Evolutionary conservation across 2,329 filamentous ascomycete species (phyloP).

Genomic region (Fusarium concolor): DNA sequence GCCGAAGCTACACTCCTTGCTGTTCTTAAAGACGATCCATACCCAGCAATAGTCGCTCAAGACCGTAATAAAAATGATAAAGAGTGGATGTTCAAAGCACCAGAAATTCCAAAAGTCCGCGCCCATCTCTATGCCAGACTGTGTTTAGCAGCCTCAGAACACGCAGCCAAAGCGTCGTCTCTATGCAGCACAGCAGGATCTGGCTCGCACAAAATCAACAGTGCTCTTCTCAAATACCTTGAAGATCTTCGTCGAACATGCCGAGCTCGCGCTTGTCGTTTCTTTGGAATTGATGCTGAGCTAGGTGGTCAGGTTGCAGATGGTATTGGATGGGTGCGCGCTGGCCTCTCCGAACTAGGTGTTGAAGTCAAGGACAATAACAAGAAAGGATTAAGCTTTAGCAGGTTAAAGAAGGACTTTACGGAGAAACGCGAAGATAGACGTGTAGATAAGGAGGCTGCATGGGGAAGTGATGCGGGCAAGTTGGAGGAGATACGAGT

Average conservation of each 20-base stretch:
- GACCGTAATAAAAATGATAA: slow-evolving; percentile 83
- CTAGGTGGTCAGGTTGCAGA: slow-evolving; percentile 82
- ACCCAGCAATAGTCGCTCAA: slow-evolving; percentile 84
- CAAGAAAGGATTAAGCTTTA: slow-evolving; percentile 68
- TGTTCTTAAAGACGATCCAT: slow-evolving; percentile 94
- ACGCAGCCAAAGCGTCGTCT: slow-evolving; percentile 78
- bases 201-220: slow-evolving; percentile 66
- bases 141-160: slow-evolving; percentile 88
- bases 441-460: slow-evolving; percentile 76
- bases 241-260: slow-evolving; percentile 80
- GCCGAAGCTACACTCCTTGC: slow-evolving; percentile 92
- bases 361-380: slow-evolving; percentile 62
- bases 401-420: slow-evolving; percentile 78
- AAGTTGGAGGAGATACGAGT: slow-evolving; percentile 86
- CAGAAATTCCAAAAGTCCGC: slow-evolving; percentile 87
- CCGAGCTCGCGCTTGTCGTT: slow-evolving; percentile 86
- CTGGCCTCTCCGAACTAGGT: slow-evolving; percentile 80
- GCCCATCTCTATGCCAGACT: slow-evolving; percentile 88
- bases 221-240: slow-evolving; percentile 77
- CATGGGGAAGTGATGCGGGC: slow-evolving; percentile 87
- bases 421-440: slow-evolving; percentile 82
- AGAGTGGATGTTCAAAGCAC: slow-evolving; percentile 97
- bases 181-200: slow-evolving; percentile 57
- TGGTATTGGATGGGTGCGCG: slow-evolving; percentile 87
- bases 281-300: slow-evolving; percentile 92